A percentile compares a stretch with the other conserved stretches of the same genome.
Conservation (phyloP, 2,329 filamentous ascomycete genomes). For the Hirsutella minnesotensis region DNA sequence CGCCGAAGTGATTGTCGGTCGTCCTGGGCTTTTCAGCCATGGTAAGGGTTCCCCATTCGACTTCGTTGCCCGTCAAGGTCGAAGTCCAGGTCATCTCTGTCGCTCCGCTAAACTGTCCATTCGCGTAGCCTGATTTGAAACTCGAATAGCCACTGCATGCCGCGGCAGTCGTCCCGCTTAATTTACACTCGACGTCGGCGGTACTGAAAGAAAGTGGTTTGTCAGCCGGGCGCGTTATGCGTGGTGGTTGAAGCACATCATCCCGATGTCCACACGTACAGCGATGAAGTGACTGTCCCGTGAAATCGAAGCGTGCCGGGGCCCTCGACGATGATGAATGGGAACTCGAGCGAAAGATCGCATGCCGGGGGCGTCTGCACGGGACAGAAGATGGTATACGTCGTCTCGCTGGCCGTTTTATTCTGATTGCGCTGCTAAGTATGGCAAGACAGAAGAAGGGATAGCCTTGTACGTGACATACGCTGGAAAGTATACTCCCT, state of each 20-base stretch:
- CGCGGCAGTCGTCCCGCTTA: constrained; percentile 29
- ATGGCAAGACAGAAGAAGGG: not conserved
- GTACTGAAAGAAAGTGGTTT: constrained; percentile 19
- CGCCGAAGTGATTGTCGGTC: constrained; percentile 14
- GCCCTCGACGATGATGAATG: constrained; percentile 34
- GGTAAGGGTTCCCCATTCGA: constrained; percentile 33
- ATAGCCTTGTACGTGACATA: constrained; percentile 13
- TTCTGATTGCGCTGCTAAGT: constrained; percentile 16
- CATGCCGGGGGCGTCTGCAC: constrained; percentile 27
- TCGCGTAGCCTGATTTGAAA: constrained; percentile 24
- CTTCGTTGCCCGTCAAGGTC: constrained; percentile 27
- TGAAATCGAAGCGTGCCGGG: constrained; percentile 30
- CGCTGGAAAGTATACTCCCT: constrained; percentile 32
- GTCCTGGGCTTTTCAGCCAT: constrained; percentile 24
- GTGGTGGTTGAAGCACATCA: too few species aligned
- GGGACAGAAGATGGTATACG: constrained; percentile 37
- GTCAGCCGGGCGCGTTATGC: not conserved
- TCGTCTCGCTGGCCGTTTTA: constrained; percentile 22
- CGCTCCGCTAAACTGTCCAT: constrained; percentile 27
- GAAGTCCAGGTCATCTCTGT: constrained; percentile 32
- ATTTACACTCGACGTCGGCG: constrained; percentile 29
- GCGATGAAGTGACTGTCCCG: constrained; percentile 28
- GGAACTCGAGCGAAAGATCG: constrained; percentile 31
- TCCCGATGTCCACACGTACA: constrained; percentile 18
- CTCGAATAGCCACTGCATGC: constrained; percentile 38